Percentiles rank a stretch among this genome's conserved stretches.
These are phyloP conservation scores for Achaetomium macrosporum DNA, from an alignment of 2,329 filamentous ascomycete genomes.

Conservation along the genomic window DNA sequence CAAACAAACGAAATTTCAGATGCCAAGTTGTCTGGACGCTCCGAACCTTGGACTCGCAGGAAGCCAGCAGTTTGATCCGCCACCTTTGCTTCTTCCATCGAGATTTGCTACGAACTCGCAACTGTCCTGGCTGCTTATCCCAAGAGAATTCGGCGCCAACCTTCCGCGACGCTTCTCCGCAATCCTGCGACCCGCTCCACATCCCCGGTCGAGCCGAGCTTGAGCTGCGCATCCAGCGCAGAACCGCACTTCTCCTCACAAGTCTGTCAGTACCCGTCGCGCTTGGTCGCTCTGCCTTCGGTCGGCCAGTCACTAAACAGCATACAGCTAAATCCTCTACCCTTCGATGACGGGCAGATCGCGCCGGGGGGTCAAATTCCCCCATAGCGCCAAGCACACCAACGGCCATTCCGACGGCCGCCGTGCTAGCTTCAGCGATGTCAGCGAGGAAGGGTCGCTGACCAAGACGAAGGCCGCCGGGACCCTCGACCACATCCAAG, in stretches of 20 bases:
- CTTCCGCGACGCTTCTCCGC: background rate
- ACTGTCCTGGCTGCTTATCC: no score
- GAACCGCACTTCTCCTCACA: background rate
- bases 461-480: slow-evolving; percentile 20
- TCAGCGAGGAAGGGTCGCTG: slow-evolving; percentile 53
- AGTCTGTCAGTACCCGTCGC: background rate
- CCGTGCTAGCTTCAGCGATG: slow-evolving; percentile 66
- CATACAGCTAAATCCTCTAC: slow-evolving; percentile 2
- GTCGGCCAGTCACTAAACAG: background rate
- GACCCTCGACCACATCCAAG: slow-evolving; percentile 35
- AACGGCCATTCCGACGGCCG: slow-evolving; percentile 50
- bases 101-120: no score
- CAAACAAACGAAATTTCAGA: slow-evolving; percentile 23
- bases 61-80: background rate
- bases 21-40: slow-evolving; percentile 1
- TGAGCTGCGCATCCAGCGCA: background rate
- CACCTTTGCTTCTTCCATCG: background rate
- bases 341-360: slow-evolving; percentile 31
- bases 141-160: background rate
- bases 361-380: slow-evolving; percentile 51
- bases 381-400: slow-evolving; percentile 32
- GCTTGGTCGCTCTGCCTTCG: background rate
- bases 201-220: slow-evolving; percentile 1
- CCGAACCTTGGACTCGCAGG: no score
- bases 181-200: background rate